These are phyloP conservation scores for Clausena lansium DNA, from an alignment of 345 rosid species.

Conservation along the genomic window DNA sequence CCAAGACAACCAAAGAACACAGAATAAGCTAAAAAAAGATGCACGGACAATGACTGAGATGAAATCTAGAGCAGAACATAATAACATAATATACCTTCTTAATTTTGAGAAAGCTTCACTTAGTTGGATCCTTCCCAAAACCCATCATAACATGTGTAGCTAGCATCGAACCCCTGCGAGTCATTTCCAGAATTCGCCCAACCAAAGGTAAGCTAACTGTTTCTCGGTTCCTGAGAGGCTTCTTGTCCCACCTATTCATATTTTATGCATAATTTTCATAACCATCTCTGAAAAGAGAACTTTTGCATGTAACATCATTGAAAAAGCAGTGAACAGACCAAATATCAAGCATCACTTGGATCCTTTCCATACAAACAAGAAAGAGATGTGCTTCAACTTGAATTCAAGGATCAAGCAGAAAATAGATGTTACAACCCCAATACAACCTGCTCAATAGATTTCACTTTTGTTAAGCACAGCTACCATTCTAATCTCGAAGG, in stretches of 20 bases:
- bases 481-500: not conserved
- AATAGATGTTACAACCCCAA: not conserved
- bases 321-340: not conserved
- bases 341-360: not conserved
- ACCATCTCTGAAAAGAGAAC: not conserved
- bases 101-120: constrained; percentile 11
- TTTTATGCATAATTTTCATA: not conserved
- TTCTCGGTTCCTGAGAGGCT: constrained; percentile 65
- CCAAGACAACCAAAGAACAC: not conserved
- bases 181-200: constrained; percentile 57
- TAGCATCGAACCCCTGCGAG: constrained; percentile 78
- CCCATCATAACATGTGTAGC: constrained; percentile 92
- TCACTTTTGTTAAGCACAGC: not conserved
- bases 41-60: not conserved
- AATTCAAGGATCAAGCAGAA: not conserved
- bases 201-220: constrained; percentile 51
- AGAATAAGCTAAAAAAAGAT: not conserved
- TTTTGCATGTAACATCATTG: not conserved
- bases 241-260: constrained; percentile 80
- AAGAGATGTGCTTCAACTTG: not conserved
- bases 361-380: not conserved
- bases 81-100: not conserved
- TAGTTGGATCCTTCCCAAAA: constrained; percentile 75
- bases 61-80: not conserved
- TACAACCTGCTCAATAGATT: not conserved